phyloP scores from a whole-genome alignment of 345 rosid species.

The Cardiospermum halicacabum region DNA sequence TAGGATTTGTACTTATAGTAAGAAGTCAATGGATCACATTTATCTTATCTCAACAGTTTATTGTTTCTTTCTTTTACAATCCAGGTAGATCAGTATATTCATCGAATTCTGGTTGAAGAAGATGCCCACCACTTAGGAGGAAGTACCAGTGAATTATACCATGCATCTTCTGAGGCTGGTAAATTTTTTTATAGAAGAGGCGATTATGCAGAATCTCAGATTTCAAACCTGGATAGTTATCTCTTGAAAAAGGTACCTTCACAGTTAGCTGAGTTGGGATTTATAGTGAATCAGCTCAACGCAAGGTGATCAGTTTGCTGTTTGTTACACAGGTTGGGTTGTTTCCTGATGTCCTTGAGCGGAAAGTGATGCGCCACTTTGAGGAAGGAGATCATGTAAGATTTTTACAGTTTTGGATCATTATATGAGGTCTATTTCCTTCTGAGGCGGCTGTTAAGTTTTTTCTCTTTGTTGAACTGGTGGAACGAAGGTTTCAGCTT shows the following conservation, averaged over 20 bases:
- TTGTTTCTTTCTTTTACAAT: constrained; percentile 15
- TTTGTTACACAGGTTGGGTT: constrained; percentile 56
- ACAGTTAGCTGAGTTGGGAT: constrained; percentile 5
- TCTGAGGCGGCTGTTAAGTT: constrained; percentile 1
- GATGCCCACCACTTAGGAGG: constrained; percentile 41
- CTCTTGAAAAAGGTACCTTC: constrained; percentile 51
- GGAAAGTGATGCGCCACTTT: constrained; percentile 67
- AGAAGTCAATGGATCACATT: neutral
- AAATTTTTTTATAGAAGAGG: constrained; percentile 65
- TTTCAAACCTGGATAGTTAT: constrained; percentile 47
- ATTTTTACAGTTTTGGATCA: constrained; percentile 5
- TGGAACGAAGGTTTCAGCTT: constrained; percentile 69
- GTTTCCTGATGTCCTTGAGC: constrained; percentile 81
- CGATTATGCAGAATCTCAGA: constrained; percentile 68
- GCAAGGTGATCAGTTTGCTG: constrained; percentile 9
- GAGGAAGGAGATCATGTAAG: constrained; percentile 72
- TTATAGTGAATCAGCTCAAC: constrained; percentile 2
- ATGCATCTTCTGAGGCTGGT: constrained; percentile 67
- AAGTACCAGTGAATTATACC: constrained; percentile 40
- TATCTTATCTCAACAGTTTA: constrained; percentile 8
- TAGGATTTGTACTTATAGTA: neutral
- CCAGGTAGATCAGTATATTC: constrained; percentile 84
- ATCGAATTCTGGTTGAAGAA: constrained; percentile 78
- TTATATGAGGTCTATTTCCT: neutral
- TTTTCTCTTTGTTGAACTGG: neutral